phyloP scores from a whole-genome alignment of 805 yeast species.

The Lipomyces sp. region DNA sequence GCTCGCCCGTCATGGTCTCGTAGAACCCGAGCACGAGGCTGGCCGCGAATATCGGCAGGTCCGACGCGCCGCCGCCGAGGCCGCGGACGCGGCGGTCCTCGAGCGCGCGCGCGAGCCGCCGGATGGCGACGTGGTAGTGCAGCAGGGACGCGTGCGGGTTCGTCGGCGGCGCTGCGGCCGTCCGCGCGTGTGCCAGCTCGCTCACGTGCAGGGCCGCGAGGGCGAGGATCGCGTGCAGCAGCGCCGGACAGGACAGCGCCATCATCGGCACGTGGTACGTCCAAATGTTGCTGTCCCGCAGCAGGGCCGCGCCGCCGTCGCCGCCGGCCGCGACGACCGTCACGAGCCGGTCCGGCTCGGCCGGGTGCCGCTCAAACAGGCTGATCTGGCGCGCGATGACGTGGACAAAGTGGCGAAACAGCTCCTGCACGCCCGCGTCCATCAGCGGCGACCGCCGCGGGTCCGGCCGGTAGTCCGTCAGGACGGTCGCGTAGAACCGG shows the following conservation, averaged over 20 bases:
- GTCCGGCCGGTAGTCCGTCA: conserved; percentile 10
- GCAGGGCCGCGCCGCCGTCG: background rate
- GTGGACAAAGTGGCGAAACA: conserved; percentile 20
- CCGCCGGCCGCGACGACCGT: conserved; percentile 2
- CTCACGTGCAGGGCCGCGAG: conserved; percentile 16
- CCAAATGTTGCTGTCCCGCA: conserved; percentile 17
- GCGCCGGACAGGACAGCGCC: conserved; percentile 14
- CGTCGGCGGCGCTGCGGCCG: conserved; percentile 5
- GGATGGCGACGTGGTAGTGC: conserved; percentile 19
- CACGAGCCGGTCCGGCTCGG: conserved; percentile 12
- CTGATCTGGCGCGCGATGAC: conserved; percentile 18
- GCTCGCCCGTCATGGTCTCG: conserved; percentile 19
- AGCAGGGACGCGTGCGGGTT: conserved; percentile 14
- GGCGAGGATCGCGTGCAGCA: conserved; percentile 20
- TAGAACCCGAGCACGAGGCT: conserved; percentile 14
- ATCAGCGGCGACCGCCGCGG: conserved; percentile 16
- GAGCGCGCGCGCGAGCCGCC: conserved; percentile 12
- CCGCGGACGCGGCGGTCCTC: background rate
- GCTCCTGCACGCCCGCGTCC: conserved; percentile 11
- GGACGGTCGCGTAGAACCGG: too few relatives aligned
- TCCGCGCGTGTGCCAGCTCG: background rate
- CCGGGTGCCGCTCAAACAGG: conserved; percentile 13
- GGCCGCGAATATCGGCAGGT: conserved; percentile 17
- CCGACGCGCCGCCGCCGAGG: background rate
- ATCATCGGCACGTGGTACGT: conserved; percentile 21